A percentile compares a stretch with the other conserved stretches of the same genome.
These are phyloP conservation scores for Mortierella sp. DNA, from an alignment of 371 early-diverging fungal species.

Conservation along the genomic window DNA sequence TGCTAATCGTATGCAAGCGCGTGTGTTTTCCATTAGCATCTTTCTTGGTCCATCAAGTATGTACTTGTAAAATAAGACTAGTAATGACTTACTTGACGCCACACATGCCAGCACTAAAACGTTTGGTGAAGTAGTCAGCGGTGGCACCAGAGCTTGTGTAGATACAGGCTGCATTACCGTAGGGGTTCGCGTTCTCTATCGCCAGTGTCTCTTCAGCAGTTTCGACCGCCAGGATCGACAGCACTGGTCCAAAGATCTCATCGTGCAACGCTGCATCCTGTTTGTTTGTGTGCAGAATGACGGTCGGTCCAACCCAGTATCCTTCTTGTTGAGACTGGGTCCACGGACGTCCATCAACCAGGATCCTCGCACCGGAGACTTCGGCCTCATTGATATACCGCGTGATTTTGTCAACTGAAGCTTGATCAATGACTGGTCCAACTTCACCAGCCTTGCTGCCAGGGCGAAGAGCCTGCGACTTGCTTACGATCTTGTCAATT, in stretches of 20 bases:
- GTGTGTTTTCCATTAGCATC: no score
- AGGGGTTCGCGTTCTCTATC: slow-evolving; percentile 76
- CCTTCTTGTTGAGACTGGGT: slow-evolving; percentile 55
- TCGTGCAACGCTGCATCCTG: slow-evolving; percentile 72
- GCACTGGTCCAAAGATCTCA: slow-evolving; percentile 84
- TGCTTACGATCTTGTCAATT: slow-evolving; percentile 63
- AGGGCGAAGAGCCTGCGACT: slow-evolving; percentile 61
- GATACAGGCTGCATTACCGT: slow-evolving; percentile 81
- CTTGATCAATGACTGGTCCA: slow-evolving; percentile 78
- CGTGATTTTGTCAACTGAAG: slow-evolving; percentile 65
- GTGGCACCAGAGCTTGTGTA: slow-evolving; percentile 70
- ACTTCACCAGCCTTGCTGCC: slow-evolving; percentile 61
- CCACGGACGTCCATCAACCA: slow-evolving; percentile 77
- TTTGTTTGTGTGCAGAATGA: slow-evolving; percentile 64
- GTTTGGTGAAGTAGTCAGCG: slow-evolving; percentile 71
- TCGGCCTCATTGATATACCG: slow-evolving; percentile 66
- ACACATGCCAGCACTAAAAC: slow-evolving; percentile 78
- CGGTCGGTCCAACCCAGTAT: slow-evolving; percentile 78
- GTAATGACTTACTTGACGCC: slow-evolving; percentile 69
- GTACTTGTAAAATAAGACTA: no score
- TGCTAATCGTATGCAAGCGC: slow-evolving; percentile 19
- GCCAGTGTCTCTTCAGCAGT: slow-evolving; percentile 69
- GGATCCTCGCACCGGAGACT: slow-evolving; percentile 63
- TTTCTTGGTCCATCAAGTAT: no score
- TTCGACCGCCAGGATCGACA: slow-evolving; percentile 67